Conservation (phyloP, 1,284 basidiomycete genomes). For the Puccinia sorghi region DNA sequence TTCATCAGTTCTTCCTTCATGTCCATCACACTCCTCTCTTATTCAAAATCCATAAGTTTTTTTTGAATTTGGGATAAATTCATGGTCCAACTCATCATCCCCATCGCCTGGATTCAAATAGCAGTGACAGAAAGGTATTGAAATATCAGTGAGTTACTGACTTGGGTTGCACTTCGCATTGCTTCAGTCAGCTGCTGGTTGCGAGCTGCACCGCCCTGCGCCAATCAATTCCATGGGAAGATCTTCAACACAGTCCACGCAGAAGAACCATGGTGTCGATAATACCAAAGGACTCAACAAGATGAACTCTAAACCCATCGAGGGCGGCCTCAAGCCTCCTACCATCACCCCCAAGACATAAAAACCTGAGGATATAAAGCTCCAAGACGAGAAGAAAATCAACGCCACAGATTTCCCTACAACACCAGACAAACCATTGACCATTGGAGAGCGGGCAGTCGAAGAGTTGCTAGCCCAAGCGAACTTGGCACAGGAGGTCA, state of each 20-base stretch:
- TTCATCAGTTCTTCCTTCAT: slow-evolving; percentile 99
- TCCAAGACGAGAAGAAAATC: neutral
- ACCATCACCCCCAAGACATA: neutral
- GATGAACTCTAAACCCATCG: slow-evolving; percentile 26
- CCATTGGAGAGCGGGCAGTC: slow-evolving; percentile 38
- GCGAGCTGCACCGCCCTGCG: slow-evolving; percentile 56
- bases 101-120: slow-evolving; percentile 75
- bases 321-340: slow-evolving; percentile 22
- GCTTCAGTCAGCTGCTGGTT: slow-evolving; percentile 99
- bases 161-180: slow-evolving; percentile 95
- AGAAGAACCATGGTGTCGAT: neutral
- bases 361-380: neutral
- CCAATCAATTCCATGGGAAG: slow-evolving; percentile 25
- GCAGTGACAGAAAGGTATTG: neutral
- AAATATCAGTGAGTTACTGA: slow-evolving; percentile 61
- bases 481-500: neutral
- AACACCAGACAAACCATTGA: slow-evolving; percentile 23
- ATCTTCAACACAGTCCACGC: neutral
- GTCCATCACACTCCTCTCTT: slow-evolving; percentile 96
- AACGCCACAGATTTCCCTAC: neutral
- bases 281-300: slow-evolving; percentile 34
- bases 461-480: slow-evolving; percentile 28
- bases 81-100: slow-evolving; percentile 91
- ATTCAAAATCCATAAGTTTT: slow-evolving; percentile 98
- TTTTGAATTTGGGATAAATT: slow-evolving; percentile 92